These are phyloP conservation scores for Lupinus albus DNA, from an alignment of 306 rosid species.

Conservation along the genomic window DNA sequence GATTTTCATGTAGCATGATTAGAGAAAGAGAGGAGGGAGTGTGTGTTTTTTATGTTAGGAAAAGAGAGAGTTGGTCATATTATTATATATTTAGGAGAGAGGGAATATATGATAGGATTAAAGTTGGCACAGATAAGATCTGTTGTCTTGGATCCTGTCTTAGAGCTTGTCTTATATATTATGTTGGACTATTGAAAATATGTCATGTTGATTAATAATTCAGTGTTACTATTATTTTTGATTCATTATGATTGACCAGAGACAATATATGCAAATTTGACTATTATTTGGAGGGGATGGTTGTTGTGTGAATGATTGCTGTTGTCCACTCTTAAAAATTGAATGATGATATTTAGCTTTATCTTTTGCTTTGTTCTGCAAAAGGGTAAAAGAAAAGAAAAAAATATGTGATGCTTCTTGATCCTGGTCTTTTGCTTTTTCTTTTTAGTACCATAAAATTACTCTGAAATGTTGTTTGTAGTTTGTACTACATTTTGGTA, in stretches of 20 bases:
- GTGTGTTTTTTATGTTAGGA: too few relatives aligned
- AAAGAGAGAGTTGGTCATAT: neutral
- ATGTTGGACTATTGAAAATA: too few relatives aligned
- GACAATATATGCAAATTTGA: too few relatives aligned
- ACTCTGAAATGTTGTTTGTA: neutral
- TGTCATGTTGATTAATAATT: too few relatives aligned
- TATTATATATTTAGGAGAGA: neutral
- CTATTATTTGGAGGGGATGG: too few relatives aligned
- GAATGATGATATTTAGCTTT: slow-evolving; percentile 50
- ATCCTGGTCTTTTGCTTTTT: too few relatives aligned
- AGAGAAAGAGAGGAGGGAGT: slow-evolving; percentile 6
- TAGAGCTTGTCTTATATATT: too few relatives aligned
- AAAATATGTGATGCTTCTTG: slow-evolving; percentile 36
- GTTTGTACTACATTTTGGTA: too few relatives aligned
- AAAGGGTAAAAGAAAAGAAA: slow-evolving; percentile 31
- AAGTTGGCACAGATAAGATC: too few relatives aligned
- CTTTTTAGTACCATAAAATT: neutral
- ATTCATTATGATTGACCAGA: too few relatives aligned
- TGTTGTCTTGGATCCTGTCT: too few relatives aligned
- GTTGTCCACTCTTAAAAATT: slow-evolving; percentile 48
- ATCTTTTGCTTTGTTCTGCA: slow-evolving; percentile 39
- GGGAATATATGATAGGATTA: slow-evolving; percentile 57
- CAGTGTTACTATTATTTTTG: too few relatives aligned
- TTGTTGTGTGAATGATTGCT: slow-evolving; percentile 71
- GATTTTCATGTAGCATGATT: slow-evolving; percentile 38